A percentile compares a stretch with the other conserved stretches of the same genome.
phyloP scores from a whole-genome alignment of 306 rosid genomes.

The Luffa acutangula region DNA sequence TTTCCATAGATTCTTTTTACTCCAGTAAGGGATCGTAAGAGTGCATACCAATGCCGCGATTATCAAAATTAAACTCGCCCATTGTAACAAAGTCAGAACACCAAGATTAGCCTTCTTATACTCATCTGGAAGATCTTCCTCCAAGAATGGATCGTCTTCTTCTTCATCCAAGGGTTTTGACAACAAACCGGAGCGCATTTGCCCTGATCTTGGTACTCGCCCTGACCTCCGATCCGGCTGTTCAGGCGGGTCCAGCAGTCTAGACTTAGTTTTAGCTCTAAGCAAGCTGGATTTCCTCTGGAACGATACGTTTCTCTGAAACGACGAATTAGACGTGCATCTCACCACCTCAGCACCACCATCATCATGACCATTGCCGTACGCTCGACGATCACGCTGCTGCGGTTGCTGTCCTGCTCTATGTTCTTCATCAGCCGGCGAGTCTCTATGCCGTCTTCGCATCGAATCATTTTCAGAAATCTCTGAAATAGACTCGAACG shows the following conservation, averaged over 20 bases:
- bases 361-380: not conserved
- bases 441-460: conserved; percentile 39
- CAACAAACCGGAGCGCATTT: conserved; percentile 38
- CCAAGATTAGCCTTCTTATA: conserved; percentile 29
- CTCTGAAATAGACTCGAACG: conserved; percentile 37
- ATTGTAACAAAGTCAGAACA: conserved; percentile 38
- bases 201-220: conserved; percentile 43
- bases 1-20: conserved; percentile 39
- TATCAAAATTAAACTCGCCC: conserved; percentile 60
- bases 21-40: conserved; percentile 20
- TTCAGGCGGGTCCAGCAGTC: conserved; percentile 71
- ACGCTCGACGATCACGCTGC: conserved; percentile 13
- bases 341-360: conserved; percentile 40
- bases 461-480: conserved; percentile 16
- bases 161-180: conserved; percentile 41
- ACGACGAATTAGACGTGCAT: conserved; percentile 66
- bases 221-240: conserved; percentile 35
- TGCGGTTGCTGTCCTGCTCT: conserved; percentile 24
- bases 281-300: conserved; percentile 32
- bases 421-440: conserved; percentile 11
- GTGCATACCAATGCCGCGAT: conserved; percentile 35
- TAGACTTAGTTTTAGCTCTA: conserved; percentile 48
- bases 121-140: conserved; percentile 58
- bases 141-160: conserved; percentile 68
- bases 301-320: conserved; percentile 39